These are phyloP conservation scores for Fagus crenata DNA, from an alignment of 306 rosid genomes.

Conservation along the genomic window DNA sequence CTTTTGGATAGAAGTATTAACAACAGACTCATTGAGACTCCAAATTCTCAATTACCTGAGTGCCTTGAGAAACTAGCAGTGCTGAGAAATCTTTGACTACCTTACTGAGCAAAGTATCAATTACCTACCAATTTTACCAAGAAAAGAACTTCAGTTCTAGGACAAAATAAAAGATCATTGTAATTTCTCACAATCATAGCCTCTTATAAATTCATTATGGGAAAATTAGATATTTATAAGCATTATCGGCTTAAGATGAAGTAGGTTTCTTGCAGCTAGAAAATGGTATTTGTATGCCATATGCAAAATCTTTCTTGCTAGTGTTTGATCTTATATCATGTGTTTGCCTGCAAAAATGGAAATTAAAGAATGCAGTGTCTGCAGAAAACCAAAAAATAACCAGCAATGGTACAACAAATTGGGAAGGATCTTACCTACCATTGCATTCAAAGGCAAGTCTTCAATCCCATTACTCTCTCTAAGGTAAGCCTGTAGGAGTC, in stretches of 20 bases:
- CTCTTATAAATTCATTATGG: background rate
- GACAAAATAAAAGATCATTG: background rate
- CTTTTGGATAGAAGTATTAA: slow-evolving; percentile 4
- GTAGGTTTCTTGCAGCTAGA: background rate
- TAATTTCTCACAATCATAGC: background rate
- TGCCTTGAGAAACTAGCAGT: slow-evolving; percentile 87
- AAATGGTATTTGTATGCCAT: background rate
- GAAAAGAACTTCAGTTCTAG: background rate
- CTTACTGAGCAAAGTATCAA: slow-evolving; percentile 76
- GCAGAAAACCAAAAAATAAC: background rate
- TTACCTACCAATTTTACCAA: slow-evolving; percentile 49
- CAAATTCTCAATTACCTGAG: slow-evolving; percentile 59
- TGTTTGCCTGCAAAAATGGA: slow-evolving; percentile 8
- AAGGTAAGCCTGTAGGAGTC: slow-evolving; percentile 79
- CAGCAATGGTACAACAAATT: slow-evolving; percentile 5
- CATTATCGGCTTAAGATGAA: background rate
- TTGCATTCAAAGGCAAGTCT: slow-evolving; percentile 83
- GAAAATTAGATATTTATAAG: background rate
- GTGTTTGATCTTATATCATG: background rate
- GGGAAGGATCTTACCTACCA: slow-evolving; percentile 87
- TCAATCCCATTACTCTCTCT: slow-evolving; percentile 59
- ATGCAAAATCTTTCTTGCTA: background rate
- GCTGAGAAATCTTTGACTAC: slow-evolving; percentile 81
- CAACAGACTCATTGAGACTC: slow-evolving; percentile 15
- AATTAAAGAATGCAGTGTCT: background rate